phyloP scores from a whole-genome alignment of 1,284 basidiomycete species.

The Ganoderma resinaceum region DNA sequence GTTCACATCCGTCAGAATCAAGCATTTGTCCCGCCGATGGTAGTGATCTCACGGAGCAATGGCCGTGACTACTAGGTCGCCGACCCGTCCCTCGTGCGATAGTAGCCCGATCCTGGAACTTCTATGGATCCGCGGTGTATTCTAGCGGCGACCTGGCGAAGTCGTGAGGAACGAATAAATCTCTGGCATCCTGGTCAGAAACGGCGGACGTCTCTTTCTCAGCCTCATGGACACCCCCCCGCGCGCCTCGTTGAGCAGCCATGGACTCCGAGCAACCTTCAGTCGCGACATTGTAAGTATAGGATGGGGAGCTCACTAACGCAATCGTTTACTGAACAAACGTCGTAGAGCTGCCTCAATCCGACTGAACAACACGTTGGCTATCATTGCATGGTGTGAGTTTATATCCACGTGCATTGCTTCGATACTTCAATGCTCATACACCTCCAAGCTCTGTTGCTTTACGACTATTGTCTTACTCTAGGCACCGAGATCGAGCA shows the following conservation, averaged over 20 bases:
- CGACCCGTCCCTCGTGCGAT: not conserved
- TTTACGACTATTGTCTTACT: slow-evolving; percentile 21
- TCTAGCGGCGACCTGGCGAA: slow-evolving; percentile 1
- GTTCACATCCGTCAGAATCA: not conserved
- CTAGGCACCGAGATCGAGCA: slow-evolving; percentile 17
- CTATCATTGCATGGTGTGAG: slow-evolving; percentile 17
- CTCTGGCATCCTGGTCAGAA: not conserved
- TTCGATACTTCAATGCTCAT: not conserved
- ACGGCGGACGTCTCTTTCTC: not conserved
- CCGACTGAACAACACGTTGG: slow-evolving; percentile 18
- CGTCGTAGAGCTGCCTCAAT: slow-evolving; percentile 13
- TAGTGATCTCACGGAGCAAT: not conserved
- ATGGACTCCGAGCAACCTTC: slow-evolving; percentile 3
- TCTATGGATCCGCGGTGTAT: not conserved
- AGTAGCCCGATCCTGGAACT: not conserved
- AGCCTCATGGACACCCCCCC: not conserved
- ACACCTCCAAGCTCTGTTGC: slow-evolving; percentile 13
- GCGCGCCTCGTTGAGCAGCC: not conserved
- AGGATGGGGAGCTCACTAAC: no score
- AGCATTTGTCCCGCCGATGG: not conserved
- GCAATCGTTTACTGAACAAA: not conserved
- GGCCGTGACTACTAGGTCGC: not conserved
- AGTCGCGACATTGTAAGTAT: slow-evolving; percentile 8
- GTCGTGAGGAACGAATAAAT: not conserved
- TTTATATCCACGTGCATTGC: not conserved